Evolutionary conservation across 306 rosid species (phyloP), one percentile per base, ranked within the genome.

Genomic region (Dalbergia cochinchinensis): DNA sequence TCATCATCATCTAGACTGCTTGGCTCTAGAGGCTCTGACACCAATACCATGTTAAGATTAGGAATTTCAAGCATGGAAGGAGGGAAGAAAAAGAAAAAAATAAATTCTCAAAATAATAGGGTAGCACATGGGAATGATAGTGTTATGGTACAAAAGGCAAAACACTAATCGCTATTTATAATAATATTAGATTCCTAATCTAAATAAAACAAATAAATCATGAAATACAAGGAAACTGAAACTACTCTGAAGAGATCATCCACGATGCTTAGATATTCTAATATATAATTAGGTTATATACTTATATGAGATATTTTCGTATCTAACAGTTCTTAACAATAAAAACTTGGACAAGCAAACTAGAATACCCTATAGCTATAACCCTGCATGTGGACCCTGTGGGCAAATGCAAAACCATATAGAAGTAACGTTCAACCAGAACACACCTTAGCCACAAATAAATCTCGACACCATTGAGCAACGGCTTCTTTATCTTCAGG

Each of bases 401-500:
- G 18, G 5, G 7, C 2, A 34, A 33, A 60, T 10, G 10, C 33
- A 71, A 19, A 53, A 5, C 1, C 1, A 14, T 20, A 39, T 4
- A 26, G 39, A 8, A 8, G 37, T 66, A 62, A 16, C 3, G 47
- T 41, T 63, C 34, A 71, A 63, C 11, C 22, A 76, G 42, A 47
- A 76, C 19, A 8, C 70, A 92, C 97, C 96, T 93, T 93, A 10
- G 84, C 90, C 14, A 81, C 84, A 83, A 93, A 93, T 61, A 81
- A 10, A 86, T 93, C 97, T 83, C 87, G 92, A 82, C 97, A 93
- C 97, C 97, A 93, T 62, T 91, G 96, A 18, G 92, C 90, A 83
- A 93, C 89, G 60, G 84, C 96, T 14, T 91, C 97, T 15, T 89
- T 94, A 20, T 86, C 60, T 82, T 88, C 88, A 33, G 97, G 97